Conservation (phyloP, 495 filamentous ascomycete genomes). For the Penicillium maclennaniae region DNA sequence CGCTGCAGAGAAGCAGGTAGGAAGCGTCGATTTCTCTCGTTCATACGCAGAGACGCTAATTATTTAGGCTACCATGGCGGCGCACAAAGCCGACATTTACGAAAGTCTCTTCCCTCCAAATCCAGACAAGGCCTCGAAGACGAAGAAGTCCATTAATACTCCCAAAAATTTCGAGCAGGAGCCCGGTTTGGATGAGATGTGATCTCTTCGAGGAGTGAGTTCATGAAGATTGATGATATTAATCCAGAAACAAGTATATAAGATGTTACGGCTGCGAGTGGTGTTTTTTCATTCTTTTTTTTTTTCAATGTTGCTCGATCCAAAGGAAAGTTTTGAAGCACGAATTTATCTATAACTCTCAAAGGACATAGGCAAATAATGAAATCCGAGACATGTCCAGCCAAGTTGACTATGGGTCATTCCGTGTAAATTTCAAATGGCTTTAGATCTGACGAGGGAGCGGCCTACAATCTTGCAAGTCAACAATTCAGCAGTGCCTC, state of each 20-base stretch:
- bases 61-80: constrained; percentile 9
- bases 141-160: neutral
- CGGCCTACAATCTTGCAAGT: no score
- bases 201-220: neutral
- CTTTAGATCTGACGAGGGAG: no score
- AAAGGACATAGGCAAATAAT: no score
- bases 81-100: constrained; percentile 15
- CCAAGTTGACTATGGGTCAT: no score
- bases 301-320: neutral
- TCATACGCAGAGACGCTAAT: neutral
- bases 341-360: no score
- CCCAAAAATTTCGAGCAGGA: constrained; percentile 7
- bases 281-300: neutral
- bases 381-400: no score
- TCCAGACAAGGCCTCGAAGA: neutral
- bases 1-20: neutral
- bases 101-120: constrained; percentile 12
- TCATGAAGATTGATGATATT: neutral
- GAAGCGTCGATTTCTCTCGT: neutral
- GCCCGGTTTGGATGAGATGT: constrained; percentile 16
- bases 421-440: no score
- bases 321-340: no score
- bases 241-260: neutral
- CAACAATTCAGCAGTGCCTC: no score
- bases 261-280: neutral